A percentile compares a stretch with the other conserved stretches of the same genome.
phyloP scores from a whole-genome alignment of 176 grass and related monocot species.

The Eleusine coracana region DNA sequence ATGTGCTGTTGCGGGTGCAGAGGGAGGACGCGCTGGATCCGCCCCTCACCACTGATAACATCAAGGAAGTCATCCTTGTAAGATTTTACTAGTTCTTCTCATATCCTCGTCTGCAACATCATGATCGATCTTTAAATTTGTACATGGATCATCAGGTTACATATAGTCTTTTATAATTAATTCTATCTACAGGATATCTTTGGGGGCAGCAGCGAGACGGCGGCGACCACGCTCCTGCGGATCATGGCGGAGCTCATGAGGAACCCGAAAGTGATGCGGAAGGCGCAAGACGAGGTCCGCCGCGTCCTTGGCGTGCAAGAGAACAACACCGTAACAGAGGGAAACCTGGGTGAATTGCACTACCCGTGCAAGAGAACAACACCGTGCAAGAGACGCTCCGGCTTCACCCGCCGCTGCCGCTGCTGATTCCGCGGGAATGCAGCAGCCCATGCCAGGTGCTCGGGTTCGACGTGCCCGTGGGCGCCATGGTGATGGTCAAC shows the following conservation, averaged over 20 bases:
- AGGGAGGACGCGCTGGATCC: conserved; percentile 11
- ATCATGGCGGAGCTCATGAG: conserved; percentile 41
- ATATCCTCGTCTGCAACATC: background rate
- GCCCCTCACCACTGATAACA: conserved; percentile 18
- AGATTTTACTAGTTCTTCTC: background rate
- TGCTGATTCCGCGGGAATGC: conserved; percentile 30
- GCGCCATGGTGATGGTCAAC: conserved; percentile 29
- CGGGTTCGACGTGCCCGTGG: conserved; percentile 11
- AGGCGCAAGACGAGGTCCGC: conserved; percentile 37
- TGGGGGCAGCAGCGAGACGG: conserved; percentile 28
- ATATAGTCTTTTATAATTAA: background rate
- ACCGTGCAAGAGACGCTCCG: conserved; percentile 15
- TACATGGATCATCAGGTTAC: too few relatives aligned
- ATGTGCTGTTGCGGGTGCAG: conserved; percentile 42
- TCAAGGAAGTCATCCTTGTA: conserved; percentile 4
- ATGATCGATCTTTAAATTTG: too few relatives aligned
- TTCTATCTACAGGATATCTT: background rate
- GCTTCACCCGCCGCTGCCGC: conserved; percentile 24
- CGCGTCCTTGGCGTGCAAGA: background rate
- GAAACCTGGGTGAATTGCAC: background rate
- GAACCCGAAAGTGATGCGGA: conserved; percentile 39
- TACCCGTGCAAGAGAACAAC: background rate
- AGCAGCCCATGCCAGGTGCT: background rate
- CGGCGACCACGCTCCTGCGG: conserved; percentile 30
- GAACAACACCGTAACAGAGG: background rate